phyloP scores from a whole-genome alignment of 1,139 yeast species.

The Protomyces pachydermus region DNA sequence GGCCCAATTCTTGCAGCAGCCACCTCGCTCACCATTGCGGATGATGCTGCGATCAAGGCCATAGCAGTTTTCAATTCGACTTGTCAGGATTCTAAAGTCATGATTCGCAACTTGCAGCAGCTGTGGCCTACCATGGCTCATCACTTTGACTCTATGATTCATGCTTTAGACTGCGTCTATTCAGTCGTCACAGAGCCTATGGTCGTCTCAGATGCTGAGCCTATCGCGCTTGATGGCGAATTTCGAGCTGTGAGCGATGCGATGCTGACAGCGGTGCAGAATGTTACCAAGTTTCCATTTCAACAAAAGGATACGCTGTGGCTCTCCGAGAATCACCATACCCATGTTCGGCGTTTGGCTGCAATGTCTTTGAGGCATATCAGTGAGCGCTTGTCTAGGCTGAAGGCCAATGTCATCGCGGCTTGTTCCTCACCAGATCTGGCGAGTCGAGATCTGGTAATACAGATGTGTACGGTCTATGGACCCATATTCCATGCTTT shows the following conservation, averaged over 20 bases:
- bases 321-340: not conserved
- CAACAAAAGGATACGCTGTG: not conserved
- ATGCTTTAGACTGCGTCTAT: not conserved
- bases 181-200: not conserved
- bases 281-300: not conserved
- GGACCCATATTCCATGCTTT: conserved; percentile 7
- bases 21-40: not conserved
- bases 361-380: not conserved
- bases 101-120: not conserved
- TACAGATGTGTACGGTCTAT: not conserved
- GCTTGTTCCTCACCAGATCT: not conserved
- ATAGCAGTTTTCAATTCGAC: not conserved
- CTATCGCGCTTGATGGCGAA: conserved; percentile 57
- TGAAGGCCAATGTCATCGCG: not conserved
- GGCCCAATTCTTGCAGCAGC: not conserved
- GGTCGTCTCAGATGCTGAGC: not conserved
- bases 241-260: conserved; percentile 44
- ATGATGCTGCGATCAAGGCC: not conserved
- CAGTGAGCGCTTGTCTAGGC: not conserved
- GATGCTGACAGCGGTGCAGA: conserved; percentile 45
- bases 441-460: not conserved
- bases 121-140: not conserved
- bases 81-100: not conserved
- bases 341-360: not conserved
- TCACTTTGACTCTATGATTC: not conserved